Base-by-base conservation (phyloP, 306 rosid species). In the Dryas drummondii region DNA sequence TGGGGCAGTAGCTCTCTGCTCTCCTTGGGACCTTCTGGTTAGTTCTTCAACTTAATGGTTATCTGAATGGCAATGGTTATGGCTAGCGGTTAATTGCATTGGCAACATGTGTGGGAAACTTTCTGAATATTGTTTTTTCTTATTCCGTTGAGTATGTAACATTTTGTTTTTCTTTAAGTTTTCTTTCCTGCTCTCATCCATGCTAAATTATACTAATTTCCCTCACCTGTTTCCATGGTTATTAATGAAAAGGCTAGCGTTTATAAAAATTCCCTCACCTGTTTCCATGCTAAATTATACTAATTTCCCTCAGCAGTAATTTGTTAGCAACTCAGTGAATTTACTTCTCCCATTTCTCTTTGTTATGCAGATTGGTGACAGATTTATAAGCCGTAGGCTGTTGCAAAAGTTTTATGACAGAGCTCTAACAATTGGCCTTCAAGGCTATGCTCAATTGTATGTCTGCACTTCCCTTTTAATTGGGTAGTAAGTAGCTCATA, bases 1-100 rank as follows among this genome's bases (percentile, higher is more conserved):
- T 59, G 99, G 97, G 59, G 99, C 97, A 76, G 96, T 88, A 27
- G 99, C 97, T 72, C 46, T 92, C 79, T 87, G 96, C 86, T 86
- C 86, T 78, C 99, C 99, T 44, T 94, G 97, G 97, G 99, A 94
- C 81, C 99, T 94, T 78, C 78, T 94, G 99, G 99, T 94, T 68
- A 86, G 97, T 85, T 64, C 56, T 66, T 71, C 74, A 63, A 46
- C 71, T 83, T 76, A 52, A 17, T 67, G 19, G 17, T 37, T 6
- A 32, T 51, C 19, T 67, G 59, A 45, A 26, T 26, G 14, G 32
- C 10, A 56, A 13, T 55, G 26, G 42, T 71, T 56, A 16, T 65
- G 19, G 37, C 17, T 53, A 10, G 53, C 40, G 15, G 40, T n/a
- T 61, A 61, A 61, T 32, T 61, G 66, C 22, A 61, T 14, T 61